Evolutionary conservation across 441 rosid genomes (phyloP).

Genomic region (Flueggea neowawraea): DNA sequence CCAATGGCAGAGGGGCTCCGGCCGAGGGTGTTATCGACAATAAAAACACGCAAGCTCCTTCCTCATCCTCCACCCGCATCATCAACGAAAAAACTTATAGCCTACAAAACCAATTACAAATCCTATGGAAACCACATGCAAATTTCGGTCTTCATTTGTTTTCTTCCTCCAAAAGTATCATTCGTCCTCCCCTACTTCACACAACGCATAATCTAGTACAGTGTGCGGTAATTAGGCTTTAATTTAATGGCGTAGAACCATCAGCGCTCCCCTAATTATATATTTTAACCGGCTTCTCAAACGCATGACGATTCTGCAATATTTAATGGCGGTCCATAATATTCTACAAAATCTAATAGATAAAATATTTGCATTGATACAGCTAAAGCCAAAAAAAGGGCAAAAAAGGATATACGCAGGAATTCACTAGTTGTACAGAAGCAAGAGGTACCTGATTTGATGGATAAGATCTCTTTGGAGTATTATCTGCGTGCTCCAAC

Average conservation of each 20-base stretch:
- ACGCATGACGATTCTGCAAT: conserved; percentile 82
- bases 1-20: conserved; percentile 12
- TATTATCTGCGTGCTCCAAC: conserved; percentile 81
- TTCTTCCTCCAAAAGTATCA: conserved; percentile 18
- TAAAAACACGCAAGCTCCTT: conserved; percentile 14
- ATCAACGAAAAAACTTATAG: conserved; percentile 10
- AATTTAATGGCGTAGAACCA: conserved; percentile 19
- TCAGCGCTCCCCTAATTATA: conserved; percentile 61
- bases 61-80: conserved; percentile 16
- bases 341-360: background rate
- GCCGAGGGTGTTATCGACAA: conserved; percentile 12
- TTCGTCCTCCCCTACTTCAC: conserved; percentile 9
- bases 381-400: background rate
- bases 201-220: conserved; percentile 7
- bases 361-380: background rate
- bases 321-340: background rate
- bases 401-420: background rate
- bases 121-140: conserved; percentile 14
- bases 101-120: conserved; percentile 32
- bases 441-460: conserved; percentile 66
- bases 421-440: background rate
- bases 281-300: conserved; percentile 90
- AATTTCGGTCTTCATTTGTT: conserved; percentile 12
- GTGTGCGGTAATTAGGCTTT: conserved; percentile 10
- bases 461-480: conserved; percentile 81